phyloP scores from a whole-genome alignment of 805 yeast species.

The Pichia pseudocactophila region DNA sequence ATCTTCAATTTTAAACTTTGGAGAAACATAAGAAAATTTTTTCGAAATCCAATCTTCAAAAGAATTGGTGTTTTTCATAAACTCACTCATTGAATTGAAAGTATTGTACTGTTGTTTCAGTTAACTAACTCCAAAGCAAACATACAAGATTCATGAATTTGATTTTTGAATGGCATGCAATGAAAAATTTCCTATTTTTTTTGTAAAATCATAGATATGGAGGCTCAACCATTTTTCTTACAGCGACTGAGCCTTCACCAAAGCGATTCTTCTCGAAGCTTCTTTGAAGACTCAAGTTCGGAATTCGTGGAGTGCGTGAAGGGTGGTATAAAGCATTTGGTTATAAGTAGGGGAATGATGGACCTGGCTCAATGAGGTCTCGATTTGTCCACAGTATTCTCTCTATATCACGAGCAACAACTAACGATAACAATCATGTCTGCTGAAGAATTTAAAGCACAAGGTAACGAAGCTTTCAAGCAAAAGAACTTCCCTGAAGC shows the following conservation, averaged over 20 bases:
- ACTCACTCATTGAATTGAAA: conserved; percentile 7
- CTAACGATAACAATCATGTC: conserved; percentile 29
- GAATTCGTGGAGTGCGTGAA: no score
- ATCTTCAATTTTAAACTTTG: conserved; percentile 54
- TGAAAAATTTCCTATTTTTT: no score
- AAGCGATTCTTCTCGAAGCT: not conserved
- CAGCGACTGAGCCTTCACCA: not conserved
- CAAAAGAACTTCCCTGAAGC: conserved; percentile 81
- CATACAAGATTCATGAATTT: no score
- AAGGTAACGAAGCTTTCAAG: conserved; percentile 89
- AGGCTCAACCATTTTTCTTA: no score
- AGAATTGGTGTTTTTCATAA: conserved; percentile 26
- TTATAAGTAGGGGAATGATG: no score
- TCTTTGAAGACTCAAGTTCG: no score
- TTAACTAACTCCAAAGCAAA: not conserved
- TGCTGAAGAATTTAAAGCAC: conserved; percentile 75
- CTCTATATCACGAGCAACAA: no score
- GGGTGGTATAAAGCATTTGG: no score
- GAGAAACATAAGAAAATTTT: conserved; percentile 40
- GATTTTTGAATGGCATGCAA: no score
- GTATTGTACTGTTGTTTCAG: not conserved
- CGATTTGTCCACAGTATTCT: no score
- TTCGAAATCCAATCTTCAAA: conserved; percentile 39
- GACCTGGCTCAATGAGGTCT: no score
- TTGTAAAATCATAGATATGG: no score